phyloP scores from a whole-genome alignment of 345 rosid genomes.

The Sisymbrium altissimum region DNA sequence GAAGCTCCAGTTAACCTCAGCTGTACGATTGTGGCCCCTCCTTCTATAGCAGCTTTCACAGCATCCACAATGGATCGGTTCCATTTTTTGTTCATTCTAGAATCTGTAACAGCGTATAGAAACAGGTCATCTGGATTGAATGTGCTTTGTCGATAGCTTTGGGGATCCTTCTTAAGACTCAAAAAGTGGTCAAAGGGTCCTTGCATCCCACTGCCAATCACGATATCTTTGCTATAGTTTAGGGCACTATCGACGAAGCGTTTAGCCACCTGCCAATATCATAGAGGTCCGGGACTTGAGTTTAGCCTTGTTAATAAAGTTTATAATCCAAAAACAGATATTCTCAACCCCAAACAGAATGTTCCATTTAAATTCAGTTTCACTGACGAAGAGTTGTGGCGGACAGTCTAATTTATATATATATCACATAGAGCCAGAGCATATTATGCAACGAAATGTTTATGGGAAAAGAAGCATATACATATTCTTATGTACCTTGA shows the following conservation, averaged over 20 bases:
- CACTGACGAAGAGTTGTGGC: neutral
- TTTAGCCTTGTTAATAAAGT: constrained; percentile 2
- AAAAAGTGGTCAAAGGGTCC: constrained; percentile 92
- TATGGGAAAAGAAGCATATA: neutral
- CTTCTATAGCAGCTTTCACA: constrained; percentile 71
- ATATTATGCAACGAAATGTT: neutral
- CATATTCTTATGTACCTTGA: constrained; percentile 48
- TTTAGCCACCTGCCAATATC: constrained; percentile 68
- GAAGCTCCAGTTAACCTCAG: constrained; percentile 48
- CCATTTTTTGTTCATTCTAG: constrained; percentile 81
- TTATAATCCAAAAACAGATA: neutral
- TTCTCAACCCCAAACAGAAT: neutral
- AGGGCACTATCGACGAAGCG: constrained; percentile 55
- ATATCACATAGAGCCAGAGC: neutral
- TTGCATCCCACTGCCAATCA: constrained; percentile 79
- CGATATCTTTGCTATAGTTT: constrained; percentile 75
- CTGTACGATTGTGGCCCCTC: constrained; percentile 91
- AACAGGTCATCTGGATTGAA: constrained; percentile 69
- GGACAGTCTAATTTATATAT: neutral
- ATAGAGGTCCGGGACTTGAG: neutral
- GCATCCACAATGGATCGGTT: constrained; percentile 59
- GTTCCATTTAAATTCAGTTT: neutral
- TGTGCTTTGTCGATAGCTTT: constrained; percentile 24
- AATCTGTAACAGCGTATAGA: constrained; percentile 87
- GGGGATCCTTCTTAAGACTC: constrained; percentile 46